These are phyloP conservation scores for Talaromyces sp. DNA, from an alignment of 2,329 filamentous ascomycete genomes.

Conservation along the genomic window DNA sequence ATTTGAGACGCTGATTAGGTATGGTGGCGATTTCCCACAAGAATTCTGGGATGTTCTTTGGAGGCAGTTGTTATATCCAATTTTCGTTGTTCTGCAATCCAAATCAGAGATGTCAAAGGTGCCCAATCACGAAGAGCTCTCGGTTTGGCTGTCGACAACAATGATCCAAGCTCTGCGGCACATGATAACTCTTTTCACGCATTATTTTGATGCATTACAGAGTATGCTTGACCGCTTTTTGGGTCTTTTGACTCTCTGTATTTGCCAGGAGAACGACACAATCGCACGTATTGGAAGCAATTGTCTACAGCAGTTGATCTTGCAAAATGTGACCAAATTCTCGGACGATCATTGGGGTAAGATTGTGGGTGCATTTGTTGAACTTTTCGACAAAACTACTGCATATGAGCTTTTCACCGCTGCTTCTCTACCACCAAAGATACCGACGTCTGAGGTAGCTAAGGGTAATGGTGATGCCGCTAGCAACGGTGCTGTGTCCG, in stretches of 20 bases:
- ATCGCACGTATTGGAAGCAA: conserved; percentile 98
- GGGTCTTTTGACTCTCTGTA: conserved; percentile 89
- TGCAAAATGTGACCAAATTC: conserved; percentile 96
- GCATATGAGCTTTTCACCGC: conserved; percentile 94
- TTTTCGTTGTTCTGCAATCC: conserved; percentile 96
- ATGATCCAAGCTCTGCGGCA: conserved; percentile 98
- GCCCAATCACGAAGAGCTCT: conserved; percentile 91
- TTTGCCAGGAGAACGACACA: conserved; percentile 98
- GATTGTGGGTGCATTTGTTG: conserved; percentile 92
- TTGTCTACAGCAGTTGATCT: conserved; percentile 90
- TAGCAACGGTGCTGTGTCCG: conserved; percentile 28
- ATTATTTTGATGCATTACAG: conserved; percentile 94
- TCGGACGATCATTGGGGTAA: conserved; percentile 83
- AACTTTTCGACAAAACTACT: conserved; percentile 91
- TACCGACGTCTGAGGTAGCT: conserved; percentile 21
- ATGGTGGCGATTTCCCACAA: conserved; percentile 84
- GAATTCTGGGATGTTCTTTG: conserved; percentile 99
- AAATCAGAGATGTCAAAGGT: conserved; percentile 96
- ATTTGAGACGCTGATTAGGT: conserved; percentile 86
- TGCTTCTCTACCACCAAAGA: conserved; percentile 50
- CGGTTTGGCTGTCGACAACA: conserved; percentile 97
- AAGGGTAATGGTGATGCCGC: conserved; percentile 35
- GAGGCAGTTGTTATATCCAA: conserved; percentile 94
- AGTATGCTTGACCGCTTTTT: conserved; percentile 99
- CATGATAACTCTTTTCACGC: conserved; percentile 98